Evolutionary conservation across 805 yeast genomes (phyloP).

Genomic region (Maudiozyma barnettii): DNA sequence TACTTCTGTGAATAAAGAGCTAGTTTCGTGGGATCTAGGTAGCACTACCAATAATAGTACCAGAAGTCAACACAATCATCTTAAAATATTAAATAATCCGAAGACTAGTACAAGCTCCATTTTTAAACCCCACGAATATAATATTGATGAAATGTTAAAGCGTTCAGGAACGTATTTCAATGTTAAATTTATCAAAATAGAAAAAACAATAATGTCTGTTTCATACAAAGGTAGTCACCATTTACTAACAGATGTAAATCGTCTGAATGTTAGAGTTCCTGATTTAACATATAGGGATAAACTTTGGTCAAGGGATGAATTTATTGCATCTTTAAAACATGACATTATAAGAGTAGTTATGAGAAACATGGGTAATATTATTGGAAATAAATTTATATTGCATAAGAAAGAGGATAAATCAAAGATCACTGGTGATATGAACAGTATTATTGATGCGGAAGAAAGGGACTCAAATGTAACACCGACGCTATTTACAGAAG

Average conservation of each 20-base stretch:
- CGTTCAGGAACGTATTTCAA: conserved; percentile 64
- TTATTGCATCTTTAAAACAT: conserved; percentile 41
- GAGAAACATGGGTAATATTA: conserved; percentile 49
- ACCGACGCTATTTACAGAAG: background rate
- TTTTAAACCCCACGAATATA: conserved; percentile 20
- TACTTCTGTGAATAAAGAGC: conserved; percentile 3
- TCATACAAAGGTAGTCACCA: conserved; percentile 61
- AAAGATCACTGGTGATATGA: conserved; percentile 15
- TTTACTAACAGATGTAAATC: conserved; percentile 48
- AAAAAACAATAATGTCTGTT: conserved; percentile 42
- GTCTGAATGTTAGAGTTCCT: conserved; percentile 45
- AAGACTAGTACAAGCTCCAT: conserved; percentile 7
- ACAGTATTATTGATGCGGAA: conserved; percentile 11
- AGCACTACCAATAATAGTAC: conserved; percentile 6
- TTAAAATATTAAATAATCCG: background rate
- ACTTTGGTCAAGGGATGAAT: conserved; percentile 51
- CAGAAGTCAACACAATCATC: background rate
- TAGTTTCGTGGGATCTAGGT: conserved; percentile 13
- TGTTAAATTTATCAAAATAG: conserved; percentile 45
- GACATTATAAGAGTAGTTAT: conserved; percentile 49
- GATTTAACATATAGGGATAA: conserved; percentile 36
- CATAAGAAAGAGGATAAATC: conserved; percentile 31
- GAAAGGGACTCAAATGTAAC: conserved; percentile 1
- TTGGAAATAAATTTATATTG: conserved; percentile 49
- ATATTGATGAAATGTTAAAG: conserved; percentile 52